Conservation (phyloP, 2,329 filamentous ascomycete genomes). For the Fusarium euwallaceae region DNA sequence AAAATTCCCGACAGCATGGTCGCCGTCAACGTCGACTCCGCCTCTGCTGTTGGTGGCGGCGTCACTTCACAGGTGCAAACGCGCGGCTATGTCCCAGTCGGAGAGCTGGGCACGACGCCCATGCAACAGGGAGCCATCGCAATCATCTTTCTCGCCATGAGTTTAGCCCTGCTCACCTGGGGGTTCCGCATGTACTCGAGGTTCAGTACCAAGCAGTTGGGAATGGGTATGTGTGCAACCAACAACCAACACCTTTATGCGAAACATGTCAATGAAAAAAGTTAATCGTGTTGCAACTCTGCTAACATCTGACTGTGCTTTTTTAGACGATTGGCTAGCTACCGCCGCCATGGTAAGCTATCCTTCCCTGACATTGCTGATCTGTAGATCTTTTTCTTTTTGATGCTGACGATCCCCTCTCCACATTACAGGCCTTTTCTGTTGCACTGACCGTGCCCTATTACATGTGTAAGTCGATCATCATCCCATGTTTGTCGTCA, state of each 20-base stretch:
- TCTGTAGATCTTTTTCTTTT: background rate
- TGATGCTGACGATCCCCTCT: background rate
- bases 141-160: slow-evolving; percentile 37
- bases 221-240: slow-evolving; percentile 21
- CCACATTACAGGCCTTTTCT: slow-evolving; percentile 26
- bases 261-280: background rate
- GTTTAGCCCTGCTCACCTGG: slow-evolving; percentile 31
- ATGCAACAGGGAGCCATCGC: slow-evolving; percentile 36
- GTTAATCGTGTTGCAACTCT: background rate
- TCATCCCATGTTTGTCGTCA: background rate
- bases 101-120: slow-evolving; percentile 20
- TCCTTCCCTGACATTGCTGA: background rate
- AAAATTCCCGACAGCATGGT: background rate
- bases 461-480: slow-evolving; percentile 33
- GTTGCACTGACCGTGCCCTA: slow-evolving; percentile 31
- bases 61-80: background rate
- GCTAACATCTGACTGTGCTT: slow-evolving; percentile 5
- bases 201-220: slow-evolving; percentile 34
- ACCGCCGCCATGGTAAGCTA: slow-evolving; percentile 33
- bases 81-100: background rate
- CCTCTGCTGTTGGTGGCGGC: background rate
- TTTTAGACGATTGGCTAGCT: slow-evolving; percentile 37
- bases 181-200: slow-evolving; percentile 36
- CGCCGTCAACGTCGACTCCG: background rate
- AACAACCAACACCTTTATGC: background rate